Evolutionary conservation across 108 stramenopile species (phyloP).

Genomic region (Skeletonema tropicum): DNA sequence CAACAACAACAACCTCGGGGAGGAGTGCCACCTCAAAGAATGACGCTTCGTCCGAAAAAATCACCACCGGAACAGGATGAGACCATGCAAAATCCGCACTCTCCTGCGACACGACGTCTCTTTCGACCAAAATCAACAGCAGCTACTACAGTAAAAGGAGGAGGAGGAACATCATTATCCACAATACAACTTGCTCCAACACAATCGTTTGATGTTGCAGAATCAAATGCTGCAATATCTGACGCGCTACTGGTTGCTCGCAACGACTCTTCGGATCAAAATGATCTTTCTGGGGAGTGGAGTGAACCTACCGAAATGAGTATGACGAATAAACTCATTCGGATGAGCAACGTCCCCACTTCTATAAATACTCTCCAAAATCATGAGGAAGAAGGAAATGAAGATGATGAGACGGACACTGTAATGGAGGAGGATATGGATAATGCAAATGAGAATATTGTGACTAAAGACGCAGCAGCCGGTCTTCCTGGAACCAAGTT

Average conservation of each 20-base stretch:
- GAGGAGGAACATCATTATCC: neutral
- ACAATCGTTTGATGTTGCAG: constrained; percentile 25
- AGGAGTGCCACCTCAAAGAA: constrained; percentile 12
- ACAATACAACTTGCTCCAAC: constrained; percentile 8
- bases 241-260: constrained; percentile 9
- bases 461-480: constrained; percentile 12
- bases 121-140: constrained; percentile 22
- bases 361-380: constrained; percentile 1
- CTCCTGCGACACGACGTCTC: constrained; percentile 51
- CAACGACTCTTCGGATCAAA: constrained; percentile 11
- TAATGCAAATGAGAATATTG: constrained; percentile 19
- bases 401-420: constrained; percentile 33
- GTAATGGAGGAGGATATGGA: constrained; percentile 46
- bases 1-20: constrained; percentile 11
- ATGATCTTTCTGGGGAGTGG: constrained; percentile 44
- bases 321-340: constrained; percentile 15
- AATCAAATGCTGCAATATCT: constrained; percentile 10
- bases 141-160: neutral
- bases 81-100: constrained; percentile 28
- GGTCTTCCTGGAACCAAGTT: constrained; percentile 59
- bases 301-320: constrained; percentile 15
- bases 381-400: constrained; percentile 38
- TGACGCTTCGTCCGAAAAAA: constrained; percentile 20
- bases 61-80: constrained; percentile 17
- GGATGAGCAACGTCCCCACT: constrained; percentile 8